Evolutionary conservation across 805 yeast species (phyloP), one percentile per base, ranked within the genome.

Genomic region (Candida verbasci): DNA sequence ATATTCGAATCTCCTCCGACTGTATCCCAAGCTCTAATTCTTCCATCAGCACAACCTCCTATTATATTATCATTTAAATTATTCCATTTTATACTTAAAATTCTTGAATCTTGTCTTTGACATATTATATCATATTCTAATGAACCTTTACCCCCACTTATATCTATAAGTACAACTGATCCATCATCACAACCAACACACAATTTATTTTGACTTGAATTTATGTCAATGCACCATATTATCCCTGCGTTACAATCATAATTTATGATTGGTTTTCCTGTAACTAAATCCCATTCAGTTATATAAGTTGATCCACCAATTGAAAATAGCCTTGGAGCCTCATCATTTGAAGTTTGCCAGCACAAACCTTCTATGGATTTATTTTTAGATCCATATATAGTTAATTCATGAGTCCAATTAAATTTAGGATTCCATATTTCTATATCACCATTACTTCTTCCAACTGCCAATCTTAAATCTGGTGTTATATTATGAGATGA

Each of bases 161-260:
- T 78, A 52, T 87, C 87, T 12, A 88, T 69, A 3, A 93, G 58
- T 1, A 85, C 95, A 8, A 91, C 88, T 6, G 86, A 70, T 17
- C 98, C 98, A 53, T 89, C 94, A 48, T 93, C 98, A 59, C 97
- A 91, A 3, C 97, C 98, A 1, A 86, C 85, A 1, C 96, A 86
- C 24, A 93, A 63, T 48, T 71, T 77, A 41, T 72, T 62, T 31
- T 81, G 84, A 16, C 72, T 62, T 17, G 72, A 70, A 44, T 79
- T 80, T 16, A 79, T 76, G 4, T 83, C 79, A 31, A 89, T 60
- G 6, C 95, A 85, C 98, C 98, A 93, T 38, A 88, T 83, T 12
- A 87, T 80, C 24, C 97, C 97, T 3, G 95, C 85, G 55, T 88
- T 86, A 64, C 96, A 86, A 55, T 89, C 95, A 52, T 80, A 80